phyloP scores from a whole-genome alignment of 441 rosid genomes.

The Eutrema salsugineum region DNA sequence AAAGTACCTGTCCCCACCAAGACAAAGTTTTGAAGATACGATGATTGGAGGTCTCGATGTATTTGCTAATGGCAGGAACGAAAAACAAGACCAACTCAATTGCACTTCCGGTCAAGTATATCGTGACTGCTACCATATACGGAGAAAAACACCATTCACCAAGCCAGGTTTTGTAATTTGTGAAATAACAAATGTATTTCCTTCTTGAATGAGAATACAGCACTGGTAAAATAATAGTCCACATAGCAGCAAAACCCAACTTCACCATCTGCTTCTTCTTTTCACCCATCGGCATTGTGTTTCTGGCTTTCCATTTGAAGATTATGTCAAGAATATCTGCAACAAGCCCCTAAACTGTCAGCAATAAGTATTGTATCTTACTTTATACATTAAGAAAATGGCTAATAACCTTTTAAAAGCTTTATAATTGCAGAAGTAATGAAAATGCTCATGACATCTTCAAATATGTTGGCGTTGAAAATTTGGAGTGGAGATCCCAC shows the following conservation, averaged over 20 bases:
- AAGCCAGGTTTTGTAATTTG: constrained; percentile 66
- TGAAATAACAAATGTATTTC: constrained; percentile 80
- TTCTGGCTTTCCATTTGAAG: constrained; percentile 88
- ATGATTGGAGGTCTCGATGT: constrained; percentile 77
- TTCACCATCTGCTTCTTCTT: constrained; percentile 68
- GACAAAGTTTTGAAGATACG: constrained; percentile 51
- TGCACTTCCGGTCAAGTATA: constrained; percentile 71
- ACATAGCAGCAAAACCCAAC: constrained; percentile 66
- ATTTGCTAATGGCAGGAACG: constrained; percentile 82
- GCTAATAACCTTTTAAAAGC: constrained; percentile 66
- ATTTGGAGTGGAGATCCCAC: constrained; percentile 85
- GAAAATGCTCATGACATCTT: constrained; percentile 93
- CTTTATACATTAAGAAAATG: background rate
- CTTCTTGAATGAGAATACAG: constrained; percentile 71
- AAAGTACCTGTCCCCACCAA: constrained; percentile 88
- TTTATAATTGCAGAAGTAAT: constrained; percentile 82
- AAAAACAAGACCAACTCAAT: constrained; percentile 82
- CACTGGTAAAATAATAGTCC: constrained; percentile 89
- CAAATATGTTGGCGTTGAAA: constrained; percentile 70
- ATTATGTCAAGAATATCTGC: constrained; percentile 84
- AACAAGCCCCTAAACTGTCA: constrained; percentile 22
- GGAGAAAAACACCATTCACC: constrained; percentile 83
- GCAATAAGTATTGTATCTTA: background rate
- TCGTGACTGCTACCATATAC: constrained; percentile 79
- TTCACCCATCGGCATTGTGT: constrained; percentile 55